Evolutionary conservation across 2,329 filamentous ascomycete species (phyloP).

Genomic region (Nemania abortiva): DNA sequence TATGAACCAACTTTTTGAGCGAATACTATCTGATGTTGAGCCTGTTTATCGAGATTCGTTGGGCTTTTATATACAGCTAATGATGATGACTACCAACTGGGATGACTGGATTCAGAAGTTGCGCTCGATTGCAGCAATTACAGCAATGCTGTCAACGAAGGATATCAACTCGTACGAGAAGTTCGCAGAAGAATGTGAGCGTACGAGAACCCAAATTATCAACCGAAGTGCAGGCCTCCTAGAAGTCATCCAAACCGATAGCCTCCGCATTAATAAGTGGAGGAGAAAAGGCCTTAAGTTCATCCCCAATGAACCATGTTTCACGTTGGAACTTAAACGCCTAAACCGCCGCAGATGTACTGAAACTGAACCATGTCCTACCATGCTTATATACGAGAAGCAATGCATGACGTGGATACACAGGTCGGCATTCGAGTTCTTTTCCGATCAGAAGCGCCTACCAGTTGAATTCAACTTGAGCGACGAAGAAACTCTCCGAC

Average conservation of each 20-base stretch:
- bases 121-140: conserved; percentile 6
- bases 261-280: background rate
- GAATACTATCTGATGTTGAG: conserved; percentile 17
- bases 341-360: conserved; percentile 3
- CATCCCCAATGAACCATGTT: background rate
- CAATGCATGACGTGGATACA: conserved; percentile 28
- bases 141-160: background rate
- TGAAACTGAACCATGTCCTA: conserved; percentile 14
- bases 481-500: background rate
- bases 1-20: conserved; percentile 22
- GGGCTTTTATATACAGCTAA: conserved; percentile 15
- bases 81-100: background rate
- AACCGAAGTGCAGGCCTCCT: conserved; percentile 29
- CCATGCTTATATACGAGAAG: conserved; percentile 13
- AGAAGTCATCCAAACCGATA: conserved; percentile 8
- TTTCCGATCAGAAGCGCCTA: background rate
- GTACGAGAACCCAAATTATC: conserved; percentile 17
- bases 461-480: background rate
- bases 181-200: conserved; percentile 16
- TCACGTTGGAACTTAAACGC: background rate
- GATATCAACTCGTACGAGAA: conserved; percentile 19
- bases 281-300: background rate
- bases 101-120: background rate
- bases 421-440: conserved; percentile 34
- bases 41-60: conserved; percentile 23